phyloP scores from a whole-genome alignment of 106 monocot genomes.

The Apostasia shenzhenica region DNA sequence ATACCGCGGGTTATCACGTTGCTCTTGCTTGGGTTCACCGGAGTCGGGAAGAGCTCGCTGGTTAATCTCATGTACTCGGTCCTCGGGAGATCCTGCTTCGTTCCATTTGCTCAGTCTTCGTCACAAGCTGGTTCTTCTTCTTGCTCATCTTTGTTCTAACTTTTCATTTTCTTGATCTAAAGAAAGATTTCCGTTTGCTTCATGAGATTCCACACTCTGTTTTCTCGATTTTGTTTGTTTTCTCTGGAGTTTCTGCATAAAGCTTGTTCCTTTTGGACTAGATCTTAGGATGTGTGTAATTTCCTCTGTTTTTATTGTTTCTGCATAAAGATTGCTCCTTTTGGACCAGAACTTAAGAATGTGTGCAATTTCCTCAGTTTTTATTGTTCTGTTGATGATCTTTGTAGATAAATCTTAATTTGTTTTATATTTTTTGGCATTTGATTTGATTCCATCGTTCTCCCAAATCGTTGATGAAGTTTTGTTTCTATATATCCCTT shows the following conservation, averaged over 20 bases:
- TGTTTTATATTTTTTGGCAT: too few species aligned
- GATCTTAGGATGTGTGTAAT: too few species aligned
- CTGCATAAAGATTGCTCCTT: background rate
- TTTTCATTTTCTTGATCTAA: background rate
- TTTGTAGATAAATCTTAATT: too few species aligned
- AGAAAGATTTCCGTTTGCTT: background rate
- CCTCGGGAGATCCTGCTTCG: conserved; percentile 47
- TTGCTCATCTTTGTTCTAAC: background rate
- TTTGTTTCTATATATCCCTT: too few species aligned
- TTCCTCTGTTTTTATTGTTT: background rate
- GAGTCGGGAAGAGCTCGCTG: conserved; percentile 51
- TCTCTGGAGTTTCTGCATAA: too few species aligned
- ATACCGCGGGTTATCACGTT: conserved; percentile 41
- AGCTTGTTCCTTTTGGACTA: too few species aligned
- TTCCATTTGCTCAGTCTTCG: conserved; percentile 46
- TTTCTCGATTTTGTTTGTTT: background rate
- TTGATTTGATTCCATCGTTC: too few species aligned
- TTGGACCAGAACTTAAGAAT: too few species aligned
- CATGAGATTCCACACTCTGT: background rate
- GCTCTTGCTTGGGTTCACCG: conserved; percentile 33
- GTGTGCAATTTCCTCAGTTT: too few species aligned
- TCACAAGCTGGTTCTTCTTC: conserved; percentile 14
- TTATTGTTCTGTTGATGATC: too few species aligned
- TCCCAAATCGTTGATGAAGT: too few species aligned
- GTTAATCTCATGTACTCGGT: conserved; percentile 61